phyloP scores from a whole-genome alignment of 2,329 filamentous ascomycete species.

The Gremmenia infestans region DNA sequence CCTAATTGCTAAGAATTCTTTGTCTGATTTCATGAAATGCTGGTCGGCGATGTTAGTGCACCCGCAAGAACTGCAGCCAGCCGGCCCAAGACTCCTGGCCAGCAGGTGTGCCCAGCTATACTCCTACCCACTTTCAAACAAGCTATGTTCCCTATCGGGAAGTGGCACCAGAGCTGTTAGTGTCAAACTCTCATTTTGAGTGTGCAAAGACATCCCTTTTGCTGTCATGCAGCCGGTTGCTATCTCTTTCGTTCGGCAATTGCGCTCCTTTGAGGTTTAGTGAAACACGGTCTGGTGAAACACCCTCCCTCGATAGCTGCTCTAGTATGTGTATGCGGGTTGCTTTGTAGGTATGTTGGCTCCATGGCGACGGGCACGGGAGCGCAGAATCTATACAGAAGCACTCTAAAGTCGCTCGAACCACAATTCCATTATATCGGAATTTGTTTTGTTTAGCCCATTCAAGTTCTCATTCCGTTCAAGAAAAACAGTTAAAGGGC shows the following conservation, averaged over 20 bases:
- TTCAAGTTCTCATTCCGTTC: conserved; percentile 5
- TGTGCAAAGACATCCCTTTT: conserved; percentile 19
- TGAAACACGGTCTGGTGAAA: conserved; percentile 24
- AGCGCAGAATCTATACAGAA: conserved; percentile 28
- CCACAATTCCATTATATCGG: conserved; percentile 18
- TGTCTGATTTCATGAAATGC: conserved; percentile 38
- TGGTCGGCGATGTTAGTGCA: conserved; percentile 24
- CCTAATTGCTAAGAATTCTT: conserved; percentile 35
- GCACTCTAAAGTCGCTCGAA: conserved; percentile 24
- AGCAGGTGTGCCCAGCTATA: conserved; percentile 26
- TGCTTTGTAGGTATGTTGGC: conserved; percentile 24
- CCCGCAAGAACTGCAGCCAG: conserved; percentile 45
- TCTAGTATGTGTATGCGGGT: conserved; percentile 22
- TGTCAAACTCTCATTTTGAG: conserved; percentile 30
- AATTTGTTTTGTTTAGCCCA: conserved; percentile 10
- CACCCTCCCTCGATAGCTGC: conserved; percentile 28
- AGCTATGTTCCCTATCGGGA: conserved; percentile 27
- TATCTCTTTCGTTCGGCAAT: conserved; percentile 23
- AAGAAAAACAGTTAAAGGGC: conserved; percentile 14
- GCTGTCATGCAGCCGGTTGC: conserved; percentile 24
- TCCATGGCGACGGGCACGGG: conserved; percentile 26
- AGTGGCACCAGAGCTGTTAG: conserved; percentile 26
- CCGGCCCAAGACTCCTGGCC: conserved; percentile 33
- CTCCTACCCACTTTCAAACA: conserved; percentile 29
- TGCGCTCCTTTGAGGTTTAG: conserved; percentile 19